Evolutionary conservation across 371 early-diverging fungal genomes (phyloP).

Genomic region (Sporodiniella umbellata): DNA sequence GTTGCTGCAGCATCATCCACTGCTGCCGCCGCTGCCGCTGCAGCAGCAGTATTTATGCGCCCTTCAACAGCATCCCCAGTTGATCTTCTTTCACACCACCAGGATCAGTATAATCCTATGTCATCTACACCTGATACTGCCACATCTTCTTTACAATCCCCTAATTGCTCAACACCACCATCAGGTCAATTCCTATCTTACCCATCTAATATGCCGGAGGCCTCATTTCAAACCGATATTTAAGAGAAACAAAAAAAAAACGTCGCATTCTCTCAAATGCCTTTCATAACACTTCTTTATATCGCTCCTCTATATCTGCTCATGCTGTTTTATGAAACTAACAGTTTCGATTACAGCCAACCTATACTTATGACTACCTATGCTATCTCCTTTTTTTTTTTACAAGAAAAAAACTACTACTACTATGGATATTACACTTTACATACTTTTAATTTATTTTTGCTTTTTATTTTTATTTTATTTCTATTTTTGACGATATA

Average conservation of each 20-base stretch:
- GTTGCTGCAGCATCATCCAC: constrained; percentile 2
- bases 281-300: not conserved
- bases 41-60: constrained; percentile 20
- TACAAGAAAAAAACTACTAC: too few relatives aligned
- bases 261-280: not conserved
- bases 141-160: constrained; percentile 2
- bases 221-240: constrained; percentile 17
- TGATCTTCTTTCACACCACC: constrained; percentile 16
- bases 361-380: not conserved
- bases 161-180: not conserved
- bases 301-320: not conserved
- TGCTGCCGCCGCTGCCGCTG: constrained; percentile 2
- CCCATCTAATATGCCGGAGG: constrained; percentile 10
- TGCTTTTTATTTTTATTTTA: not conserved
- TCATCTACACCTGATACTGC: constrained; percentile 3
- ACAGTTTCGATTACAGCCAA: not conserved
- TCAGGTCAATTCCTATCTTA: constrained; percentile 4
- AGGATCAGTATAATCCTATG: constrained; percentile 7
- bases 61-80: constrained; percentile 6
- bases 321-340: not conserved
- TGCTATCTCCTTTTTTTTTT: not conserved
- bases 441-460: not conserved
- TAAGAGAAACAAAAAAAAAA: not conserved
- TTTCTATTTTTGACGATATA: constrained; percentile 1
- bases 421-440: constrained; percentile 4